These are phyloP conservation scores for Cutaneotrichosporon dermatis DNA, from an alignment of 1,284 basidiomycete species.

Conservation along the genomic window DNA sequence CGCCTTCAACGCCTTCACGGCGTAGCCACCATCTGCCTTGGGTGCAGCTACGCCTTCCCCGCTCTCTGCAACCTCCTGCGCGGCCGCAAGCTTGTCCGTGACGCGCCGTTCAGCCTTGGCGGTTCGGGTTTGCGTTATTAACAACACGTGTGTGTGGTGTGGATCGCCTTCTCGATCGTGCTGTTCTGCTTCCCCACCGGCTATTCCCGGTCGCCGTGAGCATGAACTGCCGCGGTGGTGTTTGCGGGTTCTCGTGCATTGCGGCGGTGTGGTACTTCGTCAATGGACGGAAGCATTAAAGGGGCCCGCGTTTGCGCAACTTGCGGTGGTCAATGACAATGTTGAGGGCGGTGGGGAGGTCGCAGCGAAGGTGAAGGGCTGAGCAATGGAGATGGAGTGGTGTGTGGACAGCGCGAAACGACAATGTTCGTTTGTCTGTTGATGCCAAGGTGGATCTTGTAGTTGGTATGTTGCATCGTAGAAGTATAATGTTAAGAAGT, in stretches of 20 bases:
- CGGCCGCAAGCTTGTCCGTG: conserved; percentile 36
- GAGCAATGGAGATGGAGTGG: too few relatives aligned
- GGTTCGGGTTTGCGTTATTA: conserved; percentile 40
- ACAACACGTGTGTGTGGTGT: conserved; percentile 31
- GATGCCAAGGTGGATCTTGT: too few relatives aligned
- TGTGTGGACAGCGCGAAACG: too few relatives aligned
- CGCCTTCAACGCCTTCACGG: conserved; percentile 44
- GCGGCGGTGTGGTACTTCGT: conserved; percentile 59
- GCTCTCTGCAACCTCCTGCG: conserved; percentile 45
- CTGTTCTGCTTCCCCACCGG: conserved; percentile 24
- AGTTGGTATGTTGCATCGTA: too few relatives aligned
- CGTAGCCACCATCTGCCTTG: conserved; percentile 40
- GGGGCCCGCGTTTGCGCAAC: conserved; percentile 28
- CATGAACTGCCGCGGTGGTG: conserved; percentile 56
- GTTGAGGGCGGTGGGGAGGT: not conserved
- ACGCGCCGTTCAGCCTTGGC: conserved; percentile 39
- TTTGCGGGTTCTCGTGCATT: conserved; percentile 57
- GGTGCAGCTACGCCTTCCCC: conserved; percentile 45
- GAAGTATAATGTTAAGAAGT: too few relatives aligned
- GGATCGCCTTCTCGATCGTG: conserved; percentile 16
- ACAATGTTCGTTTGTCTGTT: too few relatives aligned
- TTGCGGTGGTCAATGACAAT: not conserved
- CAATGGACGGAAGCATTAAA: conserved; percentile 37
- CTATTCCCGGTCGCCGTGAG: conserved; percentile 26
- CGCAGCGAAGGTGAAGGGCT: too few relatives aligned